Evolutionary conservation across 495 filamentous ascomycete genomes (phyloP).

Genomic region (Tuber indicum): DNA sequence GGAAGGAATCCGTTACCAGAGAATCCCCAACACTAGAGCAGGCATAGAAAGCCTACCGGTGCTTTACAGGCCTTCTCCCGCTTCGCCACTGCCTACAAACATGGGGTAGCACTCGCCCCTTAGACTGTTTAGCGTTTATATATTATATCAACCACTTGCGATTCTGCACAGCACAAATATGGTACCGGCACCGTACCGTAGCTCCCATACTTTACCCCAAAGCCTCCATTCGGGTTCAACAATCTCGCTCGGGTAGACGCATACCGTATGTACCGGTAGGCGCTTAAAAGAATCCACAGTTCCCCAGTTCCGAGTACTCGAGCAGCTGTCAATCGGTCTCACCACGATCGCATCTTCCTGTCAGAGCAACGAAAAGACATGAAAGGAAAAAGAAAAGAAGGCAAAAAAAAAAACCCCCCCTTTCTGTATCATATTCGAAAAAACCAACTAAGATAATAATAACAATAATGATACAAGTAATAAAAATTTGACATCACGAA

Average conservation of each 20-base stretch:
- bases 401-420: background rate
- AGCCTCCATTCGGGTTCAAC: background rate
- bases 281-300: background rate
- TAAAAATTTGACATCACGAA: background rate
- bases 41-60: background rate
- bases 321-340: background rate
- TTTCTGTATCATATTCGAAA: background rate
- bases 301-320: background rate
- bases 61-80: background rate
- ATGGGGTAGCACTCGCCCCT: background rate
- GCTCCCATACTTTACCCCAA: background rate
- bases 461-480: background rate
- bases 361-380: background rate
- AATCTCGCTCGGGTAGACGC: background rate
- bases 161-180: background rate
- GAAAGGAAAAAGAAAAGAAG: background rate
- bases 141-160: background rate
- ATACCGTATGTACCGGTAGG: background rate
- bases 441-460: background rate
- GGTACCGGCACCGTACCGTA: background rate
- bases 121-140: background rate
- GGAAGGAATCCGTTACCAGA: background rate
- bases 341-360: background rate
- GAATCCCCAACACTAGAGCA: background rate
- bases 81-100: background rate